Conservation (phyloP, 2,329 filamentous ascomycete species). For the Aureobasidium musti region DNA sequence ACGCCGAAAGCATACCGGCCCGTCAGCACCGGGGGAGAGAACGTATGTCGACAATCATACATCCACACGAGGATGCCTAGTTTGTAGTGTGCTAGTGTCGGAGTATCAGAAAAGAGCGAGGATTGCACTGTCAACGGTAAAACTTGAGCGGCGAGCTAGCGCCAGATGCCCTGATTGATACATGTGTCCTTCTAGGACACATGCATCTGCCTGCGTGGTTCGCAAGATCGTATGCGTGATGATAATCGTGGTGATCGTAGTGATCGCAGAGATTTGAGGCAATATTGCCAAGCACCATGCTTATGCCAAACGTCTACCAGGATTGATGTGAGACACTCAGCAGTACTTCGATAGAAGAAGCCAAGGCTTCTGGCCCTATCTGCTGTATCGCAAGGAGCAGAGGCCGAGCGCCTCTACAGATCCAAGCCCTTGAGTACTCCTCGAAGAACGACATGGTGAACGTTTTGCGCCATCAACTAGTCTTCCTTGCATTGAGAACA, state of each 20-base stretch:
- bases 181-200: neutral
- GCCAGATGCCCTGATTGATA: neutral
- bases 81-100: neutral
- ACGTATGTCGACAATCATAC: neutral
- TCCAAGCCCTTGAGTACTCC: neutral
- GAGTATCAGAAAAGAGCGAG: neutral
- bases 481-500: neutral
- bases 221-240: neutral
- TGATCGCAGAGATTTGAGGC: neutral
- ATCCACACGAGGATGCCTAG: neutral
- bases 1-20: neutral
- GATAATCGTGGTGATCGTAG: neutral
- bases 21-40: neutral
- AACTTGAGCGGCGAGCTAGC: neutral
- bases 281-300: neutral
- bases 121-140: neutral
- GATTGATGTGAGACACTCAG: conserved; percentile 1
- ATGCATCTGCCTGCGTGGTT: neutral
- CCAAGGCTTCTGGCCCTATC: neutral
- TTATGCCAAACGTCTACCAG: neutral
- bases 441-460: neutral
- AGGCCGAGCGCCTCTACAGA: neutral
- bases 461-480: conserved; percentile 1
- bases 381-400: neutral
- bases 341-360: neutral